Percentiles rank a stretch among this genome's conserved stretches.
Conservation (phyloP, 2,329 filamentous ascomycete genomes). For the Monilinia fructicola region DNA sequence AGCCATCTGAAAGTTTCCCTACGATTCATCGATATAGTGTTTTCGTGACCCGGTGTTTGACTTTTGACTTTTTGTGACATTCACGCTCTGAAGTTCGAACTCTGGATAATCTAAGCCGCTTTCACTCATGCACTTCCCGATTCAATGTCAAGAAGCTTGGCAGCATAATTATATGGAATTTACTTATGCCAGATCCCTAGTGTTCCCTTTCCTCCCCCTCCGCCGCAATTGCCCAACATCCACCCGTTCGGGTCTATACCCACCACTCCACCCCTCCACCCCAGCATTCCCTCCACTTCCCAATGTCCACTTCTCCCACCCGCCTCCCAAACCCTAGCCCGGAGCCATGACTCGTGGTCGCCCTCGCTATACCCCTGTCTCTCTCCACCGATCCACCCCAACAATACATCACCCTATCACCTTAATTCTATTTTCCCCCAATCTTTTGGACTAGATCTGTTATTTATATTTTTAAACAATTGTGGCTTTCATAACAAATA, state of each 20-base stretch:
- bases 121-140: neutral
- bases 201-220: neutral
- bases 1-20: neutral
- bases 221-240: neutral
- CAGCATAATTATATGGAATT: neutral
- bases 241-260: neutral
- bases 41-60: too few relatives aligned
- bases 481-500: accelerated
- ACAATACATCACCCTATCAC: neutral
- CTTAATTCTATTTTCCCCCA: too few relatives aligned
- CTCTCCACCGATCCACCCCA: neutral
- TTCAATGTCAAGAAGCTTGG: neutral
- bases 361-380: neutral
- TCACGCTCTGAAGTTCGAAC: neutral
- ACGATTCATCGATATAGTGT: too few relatives aligned
- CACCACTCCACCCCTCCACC: neutral
- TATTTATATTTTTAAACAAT: neutral
- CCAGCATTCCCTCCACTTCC: too few relatives aligned
- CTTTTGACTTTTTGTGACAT: too few relatives aligned
- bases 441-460: too few relatives aligned
- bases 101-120: neutral
- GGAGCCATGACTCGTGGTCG: neutral
- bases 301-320: neutral
- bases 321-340: neutral
- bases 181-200: neutral